Base-by-base conservation (phyloP, 2,329 filamentous ascomycete genomes). In the Calonectria pauciramosa region DNA sequence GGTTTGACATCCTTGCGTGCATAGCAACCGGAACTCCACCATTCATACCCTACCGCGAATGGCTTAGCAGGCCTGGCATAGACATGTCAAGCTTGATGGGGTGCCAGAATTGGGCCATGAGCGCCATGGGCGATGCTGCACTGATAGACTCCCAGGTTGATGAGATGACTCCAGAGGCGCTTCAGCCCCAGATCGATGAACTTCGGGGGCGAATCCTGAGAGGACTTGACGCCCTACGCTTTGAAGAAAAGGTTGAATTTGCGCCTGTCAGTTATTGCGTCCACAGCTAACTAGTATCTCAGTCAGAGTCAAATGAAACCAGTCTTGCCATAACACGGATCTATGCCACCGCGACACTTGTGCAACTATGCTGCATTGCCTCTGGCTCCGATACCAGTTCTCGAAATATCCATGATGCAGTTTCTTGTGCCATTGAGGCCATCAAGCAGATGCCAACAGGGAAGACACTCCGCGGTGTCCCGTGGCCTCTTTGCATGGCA, bases 11-110 rank as follows among this genome's bases (percentile, higher is more conserved):
- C 3, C 36, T 79, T 0, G 73, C 77, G 0, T 77, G 76, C 2
- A 60, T 77, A 0, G 72, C 79, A 1, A 79, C 72, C 0, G 74
- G 73, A 1, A 63, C 51, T 0, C 23, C 71, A 1, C 79, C 78
- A 0, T 65, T 63, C 1, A 20, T 77, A 16, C 47, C 73, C 0
- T 78, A 76, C 28, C 67, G 67, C 13, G 64, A 75, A 49, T 79
- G 76, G 76, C 51, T 81, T 0, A 36, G 32, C 0, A 23, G 30
- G 6, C 70, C 63, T 0, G 70, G 65, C 0, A 76, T 81, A 9
- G 74, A 79, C 4, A 76, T 81, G 68, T 70, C 72, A 1, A 49
- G 72, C 0, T 67, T 81, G 0, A 81, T 81, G 76, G 80, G 79
- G 0, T 81, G 78, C 16, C 60, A 74, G 4, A 81, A 76, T 9